A percentile compares a stretch with the other conserved stretches of the same genome.
Evolutionary conservation across 768 basidiomycete species (phyloP).

Genomic region (Mycena belliarum): DNA sequence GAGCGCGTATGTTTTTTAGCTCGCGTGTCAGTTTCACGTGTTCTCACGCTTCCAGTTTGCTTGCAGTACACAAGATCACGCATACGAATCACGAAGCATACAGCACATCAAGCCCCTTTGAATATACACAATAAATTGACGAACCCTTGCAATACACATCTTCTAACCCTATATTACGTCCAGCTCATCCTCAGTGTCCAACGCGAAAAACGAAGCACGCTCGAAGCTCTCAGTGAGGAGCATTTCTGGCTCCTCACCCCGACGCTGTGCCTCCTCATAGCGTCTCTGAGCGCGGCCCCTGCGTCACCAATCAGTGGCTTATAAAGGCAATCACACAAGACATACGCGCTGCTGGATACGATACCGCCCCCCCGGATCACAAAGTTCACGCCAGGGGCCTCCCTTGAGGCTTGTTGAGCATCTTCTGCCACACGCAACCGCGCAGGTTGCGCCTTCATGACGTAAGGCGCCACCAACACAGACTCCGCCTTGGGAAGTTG

Average conservation of each 20-base stretch:
- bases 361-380: neutral
- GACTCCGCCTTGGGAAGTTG: too few species aligned
- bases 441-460: neutral
- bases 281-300: neutral
- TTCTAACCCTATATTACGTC: too few species aligned
- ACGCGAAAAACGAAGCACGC: neutral
- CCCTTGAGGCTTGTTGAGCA: neutral
- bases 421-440: neutral
- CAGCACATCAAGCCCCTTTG: too few species aligned
- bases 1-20: too few species aligned
- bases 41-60: too few species aligned
- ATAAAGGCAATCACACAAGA: neutral
- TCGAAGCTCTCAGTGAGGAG: neutral
- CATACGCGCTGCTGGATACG: conserved; percentile 3
- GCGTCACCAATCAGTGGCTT: neutral
- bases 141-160: too few species aligned
- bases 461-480: too few species aligned
- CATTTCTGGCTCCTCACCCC: conserved; percentile 1
- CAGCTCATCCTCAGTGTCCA: neutral
- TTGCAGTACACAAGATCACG: too few species aligned
- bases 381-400: neutral
- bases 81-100: too few species aligned
- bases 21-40: too few species aligned
- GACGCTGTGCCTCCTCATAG: neutral
- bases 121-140: neutral